Percentiles rank a stretch among this genome's conserved stretches.
Conservation (phyloP, 2,329 filamentous ascomycete genomes). For the Teratosphaeria epicoccoides region DNA sequence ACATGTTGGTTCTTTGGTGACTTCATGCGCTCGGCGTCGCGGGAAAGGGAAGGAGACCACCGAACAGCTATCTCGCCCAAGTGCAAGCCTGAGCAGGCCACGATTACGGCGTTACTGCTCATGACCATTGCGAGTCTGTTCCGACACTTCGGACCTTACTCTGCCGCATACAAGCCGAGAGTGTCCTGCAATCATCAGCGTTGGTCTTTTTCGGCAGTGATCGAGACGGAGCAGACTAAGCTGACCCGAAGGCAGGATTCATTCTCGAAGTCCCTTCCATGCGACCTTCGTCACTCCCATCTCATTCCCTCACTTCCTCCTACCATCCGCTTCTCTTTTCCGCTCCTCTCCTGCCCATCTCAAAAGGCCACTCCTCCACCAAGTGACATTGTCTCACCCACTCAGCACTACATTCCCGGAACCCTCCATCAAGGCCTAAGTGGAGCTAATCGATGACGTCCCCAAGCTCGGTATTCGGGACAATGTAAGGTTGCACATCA, state of each 20-base stretch:
- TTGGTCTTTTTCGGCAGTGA: too few relatives aligned
- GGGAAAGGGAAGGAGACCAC: too few relatives aligned
- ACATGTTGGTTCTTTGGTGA: too few relatives aligned
- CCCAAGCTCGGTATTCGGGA: conserved; percentile 38
- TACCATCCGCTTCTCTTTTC: conserved; percentile 4
- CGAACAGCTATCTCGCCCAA: too few relatives aligned
- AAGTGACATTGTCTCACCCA: conserved; percentile 7
- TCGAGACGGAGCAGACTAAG: too few relatives aligned
- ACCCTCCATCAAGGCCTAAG: background rate
- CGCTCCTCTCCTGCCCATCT: conserved; percentile 5
- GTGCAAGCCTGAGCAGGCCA: too few relatives aligned
- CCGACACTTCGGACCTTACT: background rate
- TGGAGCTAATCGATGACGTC: conserved; percentile 29
- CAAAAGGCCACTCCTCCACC: conserved; percentile 6
- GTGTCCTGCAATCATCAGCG: background rate
- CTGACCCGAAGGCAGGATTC: too few relatives aligned
- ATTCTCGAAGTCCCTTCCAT: conserved; percentile 4
- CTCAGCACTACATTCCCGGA: conserved; percentile 2
- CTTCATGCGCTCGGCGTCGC: too few relatives aligned
- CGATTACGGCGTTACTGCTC: too few relatives aligned
- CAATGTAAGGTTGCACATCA: conserved; percentile 39
- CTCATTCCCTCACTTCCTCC: conserved; percentile 3
- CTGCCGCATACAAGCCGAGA: background rate
- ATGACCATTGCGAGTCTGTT: too few relatives aligned
- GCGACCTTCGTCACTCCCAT: background rate